Base-by-base conservation (phyloP, 805 yeast genomes). In the Candida fluviatilis region DNA sequence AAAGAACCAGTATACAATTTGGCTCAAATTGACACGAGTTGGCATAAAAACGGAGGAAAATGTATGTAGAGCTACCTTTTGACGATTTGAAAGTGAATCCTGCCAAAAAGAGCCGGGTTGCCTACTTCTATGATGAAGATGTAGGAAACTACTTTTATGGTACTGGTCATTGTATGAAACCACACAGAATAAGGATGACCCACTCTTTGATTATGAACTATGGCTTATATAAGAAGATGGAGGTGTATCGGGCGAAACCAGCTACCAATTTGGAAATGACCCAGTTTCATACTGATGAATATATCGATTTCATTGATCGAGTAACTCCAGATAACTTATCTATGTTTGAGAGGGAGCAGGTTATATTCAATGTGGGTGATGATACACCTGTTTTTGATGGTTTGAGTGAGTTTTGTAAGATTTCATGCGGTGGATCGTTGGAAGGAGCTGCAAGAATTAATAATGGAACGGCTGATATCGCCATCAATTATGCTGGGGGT, bases 161-260 rank as follows among this genome's bases (percentile, higher is more conserved):
- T 37, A 93, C 96, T 3, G 96, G 96, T 18, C 99, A 93, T 63
- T 96, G 97, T 34, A 93, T 93, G 99, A 93, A 93, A 61, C 99
- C 99, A 18, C 98, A 91, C 62, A 80, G 99, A 57, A 89, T 93
- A 67, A 84, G 98, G 78, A 90, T 93, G 95, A 95, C 98, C 7
- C 98, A 93, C 62, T 87, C 95, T 30, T 73, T 93, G 54, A 86
- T 93, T 49, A 91, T 93, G 95, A 90, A 91, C 65, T 93, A 93
- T 62, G 98, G 96, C 2, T 74, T 93, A 37, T 90, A 93, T 69
- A 88, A 90, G 63, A 85, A 91, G 65, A 91, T 93, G 96, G 98
- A 93, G 60, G 86, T 93, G 34, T 90, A 90, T 62, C 76, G 97
- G 36, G 97, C 99, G 32, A 89, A 89, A 60, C 96, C 98, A 1